Conservation (phyloP, 352 stramenopile species). For the Halophytophthora polymorphica region DNA sequence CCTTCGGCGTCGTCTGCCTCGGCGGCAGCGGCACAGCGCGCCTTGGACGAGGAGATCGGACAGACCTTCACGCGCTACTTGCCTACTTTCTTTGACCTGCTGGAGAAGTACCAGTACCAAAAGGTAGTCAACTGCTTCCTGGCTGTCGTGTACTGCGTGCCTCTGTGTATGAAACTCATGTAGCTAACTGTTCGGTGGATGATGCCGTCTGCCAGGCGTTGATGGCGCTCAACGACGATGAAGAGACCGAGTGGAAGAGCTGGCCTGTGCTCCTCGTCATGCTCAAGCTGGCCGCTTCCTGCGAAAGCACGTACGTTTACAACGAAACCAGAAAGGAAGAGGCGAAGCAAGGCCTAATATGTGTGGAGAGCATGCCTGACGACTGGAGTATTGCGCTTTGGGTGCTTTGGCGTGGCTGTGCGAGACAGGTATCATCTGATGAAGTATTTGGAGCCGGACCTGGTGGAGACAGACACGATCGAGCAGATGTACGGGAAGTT, state of each 20-base stretch:
- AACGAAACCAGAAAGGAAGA: neutral
- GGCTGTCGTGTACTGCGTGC: neutral
- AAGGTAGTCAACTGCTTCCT: slow-evolving; percentile 22
- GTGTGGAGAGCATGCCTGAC: neutral
- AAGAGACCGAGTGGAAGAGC: slow-evolving; percentile 40
- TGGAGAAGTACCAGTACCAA: slow-evolving; percentile 62
- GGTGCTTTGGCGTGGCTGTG: neutral
- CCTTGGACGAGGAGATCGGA: slow-evolving; percentile 44
- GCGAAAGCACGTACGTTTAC: slow-evolving; percentile 54
- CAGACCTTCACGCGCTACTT: slow-evolving; percentile 49
- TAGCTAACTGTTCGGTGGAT: neutral
- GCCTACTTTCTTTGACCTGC: slow-evolving; percentile 55
- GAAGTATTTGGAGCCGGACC: slow-evolving; percentile 58
- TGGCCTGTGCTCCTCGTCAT: slow-evolving; percentile 55
- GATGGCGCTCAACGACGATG: slow-evolving; percentile 35
- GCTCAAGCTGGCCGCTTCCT: slow-evolving; percentile 55
- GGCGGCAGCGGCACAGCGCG: slow-evolving; percentile 5
- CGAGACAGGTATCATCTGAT: slow-evolving; percentile 54
- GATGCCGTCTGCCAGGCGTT: slow-evolving; percentile 26
- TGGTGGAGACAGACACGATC: slow-evolving; percentile 54
- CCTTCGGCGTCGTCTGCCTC: slow-evolving; percentile 17
- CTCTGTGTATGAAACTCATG: neutral
- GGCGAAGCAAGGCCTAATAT: neutral
- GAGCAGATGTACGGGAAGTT: slow-evolving; percentile 63
- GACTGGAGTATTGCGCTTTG: slow-evolving; percentile 3